A percentile compares a stretch with the other conserved stretches of the same genome.
Conservation (phyloP, 2,329 filamentous ascomycete species). For the Diplodia mutila region DNA sequence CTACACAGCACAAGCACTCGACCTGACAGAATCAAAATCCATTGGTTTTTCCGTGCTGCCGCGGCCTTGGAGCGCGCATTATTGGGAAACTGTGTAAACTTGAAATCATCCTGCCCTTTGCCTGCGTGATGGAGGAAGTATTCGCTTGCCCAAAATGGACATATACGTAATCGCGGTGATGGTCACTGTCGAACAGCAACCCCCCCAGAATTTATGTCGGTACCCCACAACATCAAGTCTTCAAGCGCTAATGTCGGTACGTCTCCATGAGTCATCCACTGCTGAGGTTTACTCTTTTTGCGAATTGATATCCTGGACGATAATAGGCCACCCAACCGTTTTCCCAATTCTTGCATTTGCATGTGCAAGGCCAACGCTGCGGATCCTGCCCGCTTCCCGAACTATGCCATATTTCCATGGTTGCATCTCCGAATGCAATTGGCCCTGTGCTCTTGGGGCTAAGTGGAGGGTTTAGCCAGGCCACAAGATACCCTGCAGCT, state of each 20-base stretch:
- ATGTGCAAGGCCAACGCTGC: too few relatives aligned
- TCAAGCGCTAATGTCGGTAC: background rate
- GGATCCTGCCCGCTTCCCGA: background rate
- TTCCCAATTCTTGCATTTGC: background rate
- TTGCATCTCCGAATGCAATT: background rate
- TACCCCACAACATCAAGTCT: background rate
- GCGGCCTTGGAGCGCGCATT: background rate
- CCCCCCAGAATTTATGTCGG: background rate
- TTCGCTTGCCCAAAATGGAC: background rate
- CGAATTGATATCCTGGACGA: background rate
- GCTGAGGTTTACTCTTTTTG: background rate
- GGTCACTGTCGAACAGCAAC: background rate
- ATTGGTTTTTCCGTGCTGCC: background rate
- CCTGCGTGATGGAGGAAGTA: background rate
- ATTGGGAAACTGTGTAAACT: background rate
- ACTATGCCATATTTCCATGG: background rate
- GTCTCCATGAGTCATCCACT: background rate
- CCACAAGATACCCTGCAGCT: background rate
- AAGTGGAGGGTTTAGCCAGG: background rate
- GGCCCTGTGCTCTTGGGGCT: background rate
- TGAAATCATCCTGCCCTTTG: background rate
- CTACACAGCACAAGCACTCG: background rate
- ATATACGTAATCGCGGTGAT: background rate
- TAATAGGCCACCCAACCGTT: background rate
- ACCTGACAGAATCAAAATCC: background rate